Evolutionary conservation across 169 alveolate species (phyloP).

Genomic region (Plasmodium vinckei): DNA sequence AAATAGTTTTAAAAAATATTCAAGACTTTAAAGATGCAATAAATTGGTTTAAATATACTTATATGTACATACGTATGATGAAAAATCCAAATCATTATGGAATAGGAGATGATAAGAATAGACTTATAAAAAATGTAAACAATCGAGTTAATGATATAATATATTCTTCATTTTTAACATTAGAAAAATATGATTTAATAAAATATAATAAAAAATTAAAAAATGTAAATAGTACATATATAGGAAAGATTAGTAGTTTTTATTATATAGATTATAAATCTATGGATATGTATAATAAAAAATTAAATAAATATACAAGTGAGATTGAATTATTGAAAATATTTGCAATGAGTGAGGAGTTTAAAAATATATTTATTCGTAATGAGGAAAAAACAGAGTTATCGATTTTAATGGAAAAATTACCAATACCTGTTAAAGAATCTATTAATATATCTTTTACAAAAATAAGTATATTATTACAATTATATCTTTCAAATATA

Average conservation of each 20-base stretch:
- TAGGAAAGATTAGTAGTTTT: constrained; percentile 98
- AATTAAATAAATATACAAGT: constrained; percentile 90
- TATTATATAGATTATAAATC: constrained; percentile 97
- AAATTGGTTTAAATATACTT: constrained; percentile 98
- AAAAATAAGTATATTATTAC: constrained; percentile 96
- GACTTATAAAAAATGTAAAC: constrained; percentile 58
- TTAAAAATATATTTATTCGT: constrained; percentile 96
- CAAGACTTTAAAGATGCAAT: constrained; percentile 96
- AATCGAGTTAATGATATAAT: constrained; percentile 69
- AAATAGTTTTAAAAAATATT: constrained; percentile 96
- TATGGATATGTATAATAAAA: constrained; percentile 94
- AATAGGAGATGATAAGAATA: constrained; percentile 23
- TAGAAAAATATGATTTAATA: constrained; percentile 94
- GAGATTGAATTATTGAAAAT: constrained; percentile 96
- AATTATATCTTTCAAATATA: constrained; percentile 96
- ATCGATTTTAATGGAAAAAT: constrained; percentile 93
- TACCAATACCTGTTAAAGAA: constrained; percentile 94
- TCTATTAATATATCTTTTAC: constrained; percentile 89
- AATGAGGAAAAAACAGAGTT: constrained; percentile 98
- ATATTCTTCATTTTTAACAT: constrained; percentile 93
- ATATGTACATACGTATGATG: constrained; percentile 95
- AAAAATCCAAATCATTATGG: constrained; percentile 94
- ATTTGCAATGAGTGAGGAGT: constrained; percentile 97
- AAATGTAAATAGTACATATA: constrained; percentile 93
- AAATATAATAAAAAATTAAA: constrained; percentile 95